Base-by-base conservation (phyloP, 441 rosid species). In the Arabidopsis hybrid region DNA sequence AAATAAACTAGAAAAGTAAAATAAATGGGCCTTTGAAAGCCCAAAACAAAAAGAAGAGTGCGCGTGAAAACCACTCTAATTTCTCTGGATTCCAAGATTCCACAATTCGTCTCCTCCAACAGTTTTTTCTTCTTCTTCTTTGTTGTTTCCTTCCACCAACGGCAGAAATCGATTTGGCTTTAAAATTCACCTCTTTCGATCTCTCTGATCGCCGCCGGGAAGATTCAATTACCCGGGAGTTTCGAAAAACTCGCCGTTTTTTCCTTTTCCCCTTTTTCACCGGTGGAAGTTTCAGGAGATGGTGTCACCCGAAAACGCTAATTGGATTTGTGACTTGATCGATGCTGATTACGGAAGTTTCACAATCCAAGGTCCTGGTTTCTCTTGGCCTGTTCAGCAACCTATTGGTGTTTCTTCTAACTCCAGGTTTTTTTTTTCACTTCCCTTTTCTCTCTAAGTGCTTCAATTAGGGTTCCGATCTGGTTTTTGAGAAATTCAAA, bases 221-320 rank as follows among this genome's bases (percentile, higher is more conserved):
- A 65, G 4, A 47, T 46, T 56, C 55, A 46, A 39, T 34, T 45
- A 12, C 31, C 40, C 35, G 46, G 77, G 72, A 79, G 66, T 78
- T 62, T 7, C 57, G 18, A 56, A 31, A 7, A 5, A 9, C 32
- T 47, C 11, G 0, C 61, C 2, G 16, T 35, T 4, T 4, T 40
- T 5, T 38, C 6, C 13, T 17, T 39, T n/a, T 1, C 6, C 4
- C 64, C 1, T 16, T 71, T 68, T 59, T 82, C 74, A 77, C 80
- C 77, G 67, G 77, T 65, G 77, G 60, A 63, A 42, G 57, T 21
- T 39, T 55, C 35, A 58, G 64, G 64, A 77, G 83, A 94, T 94
- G 99, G 93, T 84, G 51, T 86, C 93, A 0, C 91, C 91, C 50
- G 98, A 87, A 72, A 85, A 78, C 82, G 60, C 89, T 60, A 91